These are phyloP conservation scores for Aegilops tauschii DNA, from an alignment of 176 grass and related monocot species.

Conservation along the genomic window DNA sequence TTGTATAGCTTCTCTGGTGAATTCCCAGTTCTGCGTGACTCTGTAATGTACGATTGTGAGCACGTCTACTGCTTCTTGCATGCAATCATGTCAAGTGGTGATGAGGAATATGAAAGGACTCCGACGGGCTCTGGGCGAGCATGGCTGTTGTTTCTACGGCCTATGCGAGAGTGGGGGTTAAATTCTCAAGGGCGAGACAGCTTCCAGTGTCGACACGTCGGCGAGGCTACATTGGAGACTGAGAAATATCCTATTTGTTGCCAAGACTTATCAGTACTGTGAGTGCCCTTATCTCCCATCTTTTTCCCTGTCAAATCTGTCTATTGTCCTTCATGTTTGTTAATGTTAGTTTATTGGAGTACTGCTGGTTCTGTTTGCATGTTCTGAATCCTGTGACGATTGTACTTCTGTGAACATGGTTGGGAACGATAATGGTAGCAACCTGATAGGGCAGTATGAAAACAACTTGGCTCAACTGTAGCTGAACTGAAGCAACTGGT, in stretches of 20 bases:
- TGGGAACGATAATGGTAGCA: neutral
- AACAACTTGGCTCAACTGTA: neutral
- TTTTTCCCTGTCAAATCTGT: conserved; percentile 27
- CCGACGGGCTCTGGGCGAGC: neutral
- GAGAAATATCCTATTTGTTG: conserved; percentile 35
- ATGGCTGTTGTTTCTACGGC: neutral
- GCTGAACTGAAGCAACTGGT: neutral
- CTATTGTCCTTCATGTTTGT: conserved; percentile 16
- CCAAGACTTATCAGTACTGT: neutral
- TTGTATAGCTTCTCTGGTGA: neutral
- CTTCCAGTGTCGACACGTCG: conserved; percentile 16
- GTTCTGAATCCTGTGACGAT: neutral
- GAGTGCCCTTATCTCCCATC: neutral
- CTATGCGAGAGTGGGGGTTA: conserved; percentile 14
- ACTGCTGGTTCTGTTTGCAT: neutral
- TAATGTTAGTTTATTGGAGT: conserved; percentile 14
- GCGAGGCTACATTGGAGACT: conserved; percentile 4
- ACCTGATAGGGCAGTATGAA: neutral
- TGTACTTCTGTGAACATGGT: neutral
- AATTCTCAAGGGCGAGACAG: neutral
- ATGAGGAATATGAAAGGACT: conserved; percentile 21
- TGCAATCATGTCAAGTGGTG: conserved; percentile 16
- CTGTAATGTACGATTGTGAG: conserved; percentile 11
- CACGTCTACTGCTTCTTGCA: neutral
- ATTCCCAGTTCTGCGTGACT: neutral